Evolutionary conservation across 768 basidiomycete genomes (phyloP).

Genomic region (Boletus sp.): DNA sequence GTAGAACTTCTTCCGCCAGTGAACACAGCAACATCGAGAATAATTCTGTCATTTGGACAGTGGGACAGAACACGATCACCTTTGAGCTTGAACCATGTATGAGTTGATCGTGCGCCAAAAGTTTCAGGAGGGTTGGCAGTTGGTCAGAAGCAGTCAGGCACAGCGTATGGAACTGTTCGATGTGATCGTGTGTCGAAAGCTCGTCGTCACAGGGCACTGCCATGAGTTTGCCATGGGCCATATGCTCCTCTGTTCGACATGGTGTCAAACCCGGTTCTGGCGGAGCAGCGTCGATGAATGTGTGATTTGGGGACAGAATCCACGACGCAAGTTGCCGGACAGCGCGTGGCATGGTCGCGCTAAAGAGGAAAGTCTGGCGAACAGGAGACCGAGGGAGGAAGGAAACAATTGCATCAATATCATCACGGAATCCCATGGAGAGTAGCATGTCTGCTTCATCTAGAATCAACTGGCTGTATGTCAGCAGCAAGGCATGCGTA

Average conservation of each 20-base stretch:
- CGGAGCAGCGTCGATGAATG: constrained; percentile 71
- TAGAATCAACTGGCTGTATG: constrained; percentile 65
- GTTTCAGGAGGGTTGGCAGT: constrained; percentile 72
- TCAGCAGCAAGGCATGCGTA: not conserved
- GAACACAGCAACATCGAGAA: constrained; percentile 61
- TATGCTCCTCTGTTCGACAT: not conserved
- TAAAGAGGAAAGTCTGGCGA: constrained; percentile 92
- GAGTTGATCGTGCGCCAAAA: constrained; percentile 89
- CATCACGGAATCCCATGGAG: constrained; percentile 89
- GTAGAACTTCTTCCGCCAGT: constrained; percentile 43
- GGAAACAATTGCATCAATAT: constrained; percentile 69
- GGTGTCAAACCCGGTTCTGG: constrained; percentile 42
- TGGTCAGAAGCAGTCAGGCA: constrained; percentile 65
- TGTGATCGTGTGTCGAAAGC: constrained; percentile 62
- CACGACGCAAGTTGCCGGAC: constrained; percentile 70
- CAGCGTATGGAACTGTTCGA: constrained; percentile 81
- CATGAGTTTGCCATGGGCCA: not conserved
- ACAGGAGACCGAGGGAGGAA: constrained; percentile 59
- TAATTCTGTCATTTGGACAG: constrained; percentile 82
- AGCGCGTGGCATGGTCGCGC: constrained; percentile 74
- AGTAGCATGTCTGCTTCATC: constrained; percentile 92
- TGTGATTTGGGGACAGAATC: constrained; percentile 58
- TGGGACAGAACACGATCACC: constrained; percentile 78
- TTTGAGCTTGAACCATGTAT: constrained; percentile 64
- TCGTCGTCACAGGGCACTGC: constrained; percentile 4